Percentiles rank a stretch among this genome's conserved stretches.
Conservation (phyloP, 176 grass and related monocot genomes). For the Avena atlantica region DNA sequence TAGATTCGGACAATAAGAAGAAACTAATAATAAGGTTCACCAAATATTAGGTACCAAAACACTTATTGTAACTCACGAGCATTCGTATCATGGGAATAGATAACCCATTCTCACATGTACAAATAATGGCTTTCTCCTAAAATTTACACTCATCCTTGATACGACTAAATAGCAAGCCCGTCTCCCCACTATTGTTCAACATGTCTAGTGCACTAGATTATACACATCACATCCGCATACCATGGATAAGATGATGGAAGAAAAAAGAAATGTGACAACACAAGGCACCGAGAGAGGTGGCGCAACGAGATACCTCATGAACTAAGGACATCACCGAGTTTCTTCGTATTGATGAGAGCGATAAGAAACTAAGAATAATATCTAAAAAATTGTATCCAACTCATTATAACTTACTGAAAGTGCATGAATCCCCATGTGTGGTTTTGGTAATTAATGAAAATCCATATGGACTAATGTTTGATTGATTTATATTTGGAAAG, state of each 20-base stretch:
- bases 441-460: too few relatives aligned
- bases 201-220: background rate
- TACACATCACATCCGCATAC: background rate
- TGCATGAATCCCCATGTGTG: too few relatives aligned
- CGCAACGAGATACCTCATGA: fast-evolving
- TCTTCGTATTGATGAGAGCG: background rate
- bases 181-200: background rate
- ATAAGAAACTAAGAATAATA: background rate
- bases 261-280: background rate
- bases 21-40: background rate
- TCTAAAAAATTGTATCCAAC: fast-evolving
- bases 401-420: background rate
- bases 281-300: background rate
- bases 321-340: background rate
- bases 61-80: background rate
- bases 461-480: too few relatives aligned
- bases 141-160: background rate
- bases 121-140: background rate
- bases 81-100: too few relatives aligned
- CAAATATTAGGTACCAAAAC: background rate
- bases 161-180: background rate
- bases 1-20: too few relatives aligned
- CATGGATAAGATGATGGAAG: background rate
- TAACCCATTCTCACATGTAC: background rate
- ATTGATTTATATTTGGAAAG: too few relatives aligned